Evolutionary conservation across 2,329 filamentous ascomycete genomes (phyloP), one percentile per base, ranked within the genome.

Genomic region (Monosporascus sp.): DNA sequence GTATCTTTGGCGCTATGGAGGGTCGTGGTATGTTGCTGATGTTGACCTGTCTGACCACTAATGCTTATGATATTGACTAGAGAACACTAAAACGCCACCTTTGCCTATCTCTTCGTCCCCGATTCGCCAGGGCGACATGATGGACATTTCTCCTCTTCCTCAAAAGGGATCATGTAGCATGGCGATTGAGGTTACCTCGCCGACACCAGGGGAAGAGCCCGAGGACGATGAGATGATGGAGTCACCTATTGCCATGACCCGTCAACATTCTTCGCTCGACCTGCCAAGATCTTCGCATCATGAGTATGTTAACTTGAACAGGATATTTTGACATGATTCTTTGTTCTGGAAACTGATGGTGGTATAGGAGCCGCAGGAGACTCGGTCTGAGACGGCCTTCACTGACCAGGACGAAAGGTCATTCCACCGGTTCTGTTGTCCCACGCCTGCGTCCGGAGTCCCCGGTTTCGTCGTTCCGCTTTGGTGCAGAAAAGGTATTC

Each of bases 71-170:
- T 59, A 54, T 54, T 42, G 51, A 56, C 60, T 72, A 86, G 90
- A 89, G 68, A 83, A 81, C 64, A 82, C 90, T 63, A 95, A 88
- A 37, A 96, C 92, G 38, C 91, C 94, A 54, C 89, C 90, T 44
- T 77, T 96, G 50, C 85, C 84, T 22, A 54, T 73, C 3, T 88
- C 90, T 2, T 97, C 92, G 6, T 96, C 93, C 45, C 91, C 92
- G 6, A 83, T 82, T 51, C 80, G 81, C 37, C 72, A 78, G 51
- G 80, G 82, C 55, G 91, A 96, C 69, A 78, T 84, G 52, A 96
- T 97, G 90, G 92, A 97, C 66, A 85, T 97, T 70, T 97, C 93
- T 45, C 93, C 94, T 39, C 74, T 97, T 41, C 92, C 91, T 55
- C 90, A 96, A 76, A 97, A 96, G 76, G 76, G 81, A 31, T 80